A percentile compares a stretch with the other conserved stretches of the same genome.
Evolutionary conservation across 2,329 filamentous ascomycete species (phyloP).

Genomic region (Hysterium pulicare): DNA sequence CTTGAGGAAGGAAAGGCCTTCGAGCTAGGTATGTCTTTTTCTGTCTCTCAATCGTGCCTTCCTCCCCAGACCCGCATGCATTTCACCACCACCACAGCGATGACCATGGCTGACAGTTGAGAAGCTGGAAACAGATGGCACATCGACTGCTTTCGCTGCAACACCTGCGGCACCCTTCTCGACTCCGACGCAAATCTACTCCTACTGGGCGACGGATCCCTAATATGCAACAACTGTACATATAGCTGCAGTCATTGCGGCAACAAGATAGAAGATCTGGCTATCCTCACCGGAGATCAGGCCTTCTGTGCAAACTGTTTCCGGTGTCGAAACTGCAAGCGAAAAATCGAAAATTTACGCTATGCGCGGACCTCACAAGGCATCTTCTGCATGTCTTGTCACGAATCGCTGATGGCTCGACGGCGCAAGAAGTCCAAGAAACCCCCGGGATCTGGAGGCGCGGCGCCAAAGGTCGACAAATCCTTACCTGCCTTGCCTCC

Average conservation of each 20-base stretch:
- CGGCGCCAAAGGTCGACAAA: constrained; percentile 74
- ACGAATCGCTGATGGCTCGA: constrained; percentile 92
- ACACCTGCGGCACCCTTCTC: constrained; percentile 90
- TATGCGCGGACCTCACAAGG: constrained; percentile 97
- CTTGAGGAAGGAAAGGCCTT: constrained; percentile 98
- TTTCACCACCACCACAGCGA: background rate
- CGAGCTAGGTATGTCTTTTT: constrained; percentile 71
- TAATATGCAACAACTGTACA: constrained; percentile 99
- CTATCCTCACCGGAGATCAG: constrained; percentile 95
- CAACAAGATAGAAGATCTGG: constrained; percentile 97
- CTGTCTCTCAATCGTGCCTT: constrained; percentile 13
- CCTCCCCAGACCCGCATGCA: constrained; percentile 5
- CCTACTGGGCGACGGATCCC: constrained; percentile 91
- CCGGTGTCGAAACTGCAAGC: constrained; percentile 95
- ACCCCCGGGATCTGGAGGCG: constrained; percentile 24
- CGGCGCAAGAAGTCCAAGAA: constrained; percentile 79
- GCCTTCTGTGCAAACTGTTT: constrained; percentile 98
- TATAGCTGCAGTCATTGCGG: constrained; percentile 97
- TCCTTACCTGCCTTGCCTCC: constrained; percentile 87
- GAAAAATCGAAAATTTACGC: constrained; percentile 95
- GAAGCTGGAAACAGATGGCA: constrained; percentile 95
- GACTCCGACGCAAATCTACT: constrained; percentile 98
- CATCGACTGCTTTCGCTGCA: constrained; percentile 97
- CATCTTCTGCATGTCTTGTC: constrained; percentile 99
- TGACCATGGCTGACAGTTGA: constrained; percentile 20